phyloP scores from a whole-genome alignment of 2,329 filamentous ascomycete genomes.

The Xylaria sp. region DNA sequence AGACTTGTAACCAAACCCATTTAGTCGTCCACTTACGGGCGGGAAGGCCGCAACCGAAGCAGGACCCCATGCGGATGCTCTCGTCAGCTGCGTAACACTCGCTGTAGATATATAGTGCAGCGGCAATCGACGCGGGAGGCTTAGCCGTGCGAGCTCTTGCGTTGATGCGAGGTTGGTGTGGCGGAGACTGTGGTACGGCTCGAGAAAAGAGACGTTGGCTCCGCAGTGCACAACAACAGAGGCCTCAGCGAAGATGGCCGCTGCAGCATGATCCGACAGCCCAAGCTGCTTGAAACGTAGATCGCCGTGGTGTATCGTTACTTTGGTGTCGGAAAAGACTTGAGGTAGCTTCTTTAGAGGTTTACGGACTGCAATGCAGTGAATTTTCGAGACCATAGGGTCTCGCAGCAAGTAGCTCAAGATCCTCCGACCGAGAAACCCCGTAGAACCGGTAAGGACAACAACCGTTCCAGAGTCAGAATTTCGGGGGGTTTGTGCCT shows the following conservation, averaged over 20 bases:
- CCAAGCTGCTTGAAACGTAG: constrained; percentile 1
- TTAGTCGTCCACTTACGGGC: background rate
- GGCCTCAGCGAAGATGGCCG: constrained; percentile 12
- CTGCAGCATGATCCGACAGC: background rate
- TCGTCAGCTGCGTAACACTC: constrained; percentile 9
- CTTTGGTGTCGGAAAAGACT: background rate
- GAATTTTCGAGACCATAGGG: background rate
- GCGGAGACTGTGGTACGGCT: constrained; percentile 10
- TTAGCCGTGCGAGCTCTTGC: constrained; percentile 7
- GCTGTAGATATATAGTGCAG: constrained; percentile 22
- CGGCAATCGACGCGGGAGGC: background rate
- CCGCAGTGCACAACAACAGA: constrained; percentile 14
- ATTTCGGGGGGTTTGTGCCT: too few species aligned
- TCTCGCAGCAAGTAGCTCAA: background rate
- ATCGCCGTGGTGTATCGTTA: constrained; percentile 17
- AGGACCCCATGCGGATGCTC: background rate
- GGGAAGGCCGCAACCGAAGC: background rate
- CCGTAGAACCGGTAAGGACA: constrained; percentile 18
- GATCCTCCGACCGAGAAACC: constrained; percentile 11
- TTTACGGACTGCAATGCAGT: constrained; percentile 21
- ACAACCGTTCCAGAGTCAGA: too few species aligned
- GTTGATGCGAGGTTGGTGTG: constrained; percentile 15
- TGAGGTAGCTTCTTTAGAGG: background rate
- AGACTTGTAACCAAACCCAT: constrained; percentile 43
- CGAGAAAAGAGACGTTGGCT: constrained; percentile 21